phyloP scores from a whole-genome alignment of 2,329 filamentous ascomycete genomes.

The Coleophoma cylindrospora region DNA sequence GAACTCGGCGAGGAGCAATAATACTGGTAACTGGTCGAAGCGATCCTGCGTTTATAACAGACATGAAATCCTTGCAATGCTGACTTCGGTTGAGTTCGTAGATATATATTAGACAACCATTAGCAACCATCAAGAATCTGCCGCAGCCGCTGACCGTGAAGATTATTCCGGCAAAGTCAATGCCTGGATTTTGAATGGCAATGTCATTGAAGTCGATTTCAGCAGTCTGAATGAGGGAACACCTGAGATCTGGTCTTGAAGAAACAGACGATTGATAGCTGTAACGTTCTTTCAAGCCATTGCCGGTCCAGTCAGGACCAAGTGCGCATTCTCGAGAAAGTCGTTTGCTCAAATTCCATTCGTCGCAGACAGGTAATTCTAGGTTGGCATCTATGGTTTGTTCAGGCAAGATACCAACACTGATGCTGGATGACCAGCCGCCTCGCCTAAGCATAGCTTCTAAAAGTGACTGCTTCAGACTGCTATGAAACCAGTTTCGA shows the following conservation, averaged over 20 bases:
- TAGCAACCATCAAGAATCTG: constrained; percentile 49
- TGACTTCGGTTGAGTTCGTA: constrained; percentile 35
- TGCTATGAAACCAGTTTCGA: constrained; percentile 52
- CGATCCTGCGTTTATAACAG: constrained; percentile 16
- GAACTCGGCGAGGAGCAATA: constrained; percentile 48
- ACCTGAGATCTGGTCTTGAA: constrained; percentile 4
- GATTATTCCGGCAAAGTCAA: constrained; percentile 18
- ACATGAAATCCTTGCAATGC: not conserved
- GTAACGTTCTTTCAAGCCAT: constrained; percentile 14
- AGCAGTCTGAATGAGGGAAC: constrained; percentile 28
- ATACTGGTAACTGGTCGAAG: constrained; percentile 45
- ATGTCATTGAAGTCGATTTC: constrained; percentile 32
- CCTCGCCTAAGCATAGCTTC: constrained; percentile 47
- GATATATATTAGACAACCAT: constrained; percentile 49
- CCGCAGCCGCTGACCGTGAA: constrained; percentile 49
- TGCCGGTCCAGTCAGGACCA: constrained; percentile 22
- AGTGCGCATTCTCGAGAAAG: constrained; percentile 36
- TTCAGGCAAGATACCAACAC: constrained; percentile 22
- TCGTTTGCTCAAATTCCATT: constrained; percentile 34
- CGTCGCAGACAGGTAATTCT: constrained; percentile 11
- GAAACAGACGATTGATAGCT: not conserved
- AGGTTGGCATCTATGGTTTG: constrained; percentile 4
- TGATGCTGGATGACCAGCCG: constrained; percentile 45
- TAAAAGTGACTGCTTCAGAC: constrained; percentile 46
- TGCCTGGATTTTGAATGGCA: constrained; percentile 6